Evolutionary conservation across 495 filamentous ascomycete species (phyloP).

Genomic region (Antarctomyces pellizariae): DNA sequence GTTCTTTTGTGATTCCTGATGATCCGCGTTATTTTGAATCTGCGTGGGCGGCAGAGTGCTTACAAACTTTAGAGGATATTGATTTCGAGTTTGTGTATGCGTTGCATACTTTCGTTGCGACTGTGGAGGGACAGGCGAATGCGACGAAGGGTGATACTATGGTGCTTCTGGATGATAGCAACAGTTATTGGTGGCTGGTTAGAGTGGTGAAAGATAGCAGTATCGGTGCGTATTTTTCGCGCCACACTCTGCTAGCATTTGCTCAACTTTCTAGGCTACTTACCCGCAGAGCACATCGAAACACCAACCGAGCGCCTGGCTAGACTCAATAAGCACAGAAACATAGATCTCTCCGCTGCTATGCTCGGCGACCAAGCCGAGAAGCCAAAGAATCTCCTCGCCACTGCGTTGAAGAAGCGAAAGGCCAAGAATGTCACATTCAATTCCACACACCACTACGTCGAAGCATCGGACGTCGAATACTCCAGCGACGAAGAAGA

Average conservation of each 20-base stretch:
- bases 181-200: conserved; percentile 99
- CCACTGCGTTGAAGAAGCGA: conserved; percentile 68
- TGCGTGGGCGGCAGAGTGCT: conserved; percentile 56
- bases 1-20: conserved; percentile 11
- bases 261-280: conserved; percentile 38
- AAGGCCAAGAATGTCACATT: conserved; percentile 84
- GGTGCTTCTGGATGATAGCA: conserved; percentile 98
- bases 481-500: conserved; percentile 80
- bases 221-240: conserved; percentile 48
- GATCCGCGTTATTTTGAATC: conserved; percentile 37
- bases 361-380: conserved; percentile 86
- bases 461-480: conserved; percentile 76
- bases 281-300: conserved; percentile 96
- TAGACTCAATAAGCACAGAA: conserved; percentile 88
- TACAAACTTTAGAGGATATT: conserved; percentile 79
- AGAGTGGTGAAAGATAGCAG: conserved; percentile 91
- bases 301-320: conserved; percentile 90
- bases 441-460: conserved; percentile 51
- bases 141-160: conserved; percentile 97
- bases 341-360: conserved; percentile 82
- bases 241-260: conserved; percentile 1
- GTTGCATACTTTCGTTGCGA: conserved; percentile 89
- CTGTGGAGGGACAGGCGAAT: conserved; percentile 95
- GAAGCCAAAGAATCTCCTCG: conserved; percentile 72
- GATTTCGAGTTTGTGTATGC: conserved; percentile 99